Conservation (phyloP, 179 eudicot genomes). For the Patellifolia procumbens region DNA sequence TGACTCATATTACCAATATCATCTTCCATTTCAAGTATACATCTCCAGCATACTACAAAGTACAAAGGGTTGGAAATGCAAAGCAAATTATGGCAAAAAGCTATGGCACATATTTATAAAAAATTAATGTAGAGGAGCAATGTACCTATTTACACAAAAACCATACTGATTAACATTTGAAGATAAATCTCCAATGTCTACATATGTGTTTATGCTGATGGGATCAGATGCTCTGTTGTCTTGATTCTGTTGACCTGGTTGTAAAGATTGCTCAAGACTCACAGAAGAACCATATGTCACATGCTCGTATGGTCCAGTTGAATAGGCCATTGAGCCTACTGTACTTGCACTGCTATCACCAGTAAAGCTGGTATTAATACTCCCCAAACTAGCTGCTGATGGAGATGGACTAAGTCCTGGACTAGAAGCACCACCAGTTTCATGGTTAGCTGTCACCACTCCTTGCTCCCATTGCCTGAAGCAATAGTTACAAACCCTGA, state of each 20-base stretch:
- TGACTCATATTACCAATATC: not conserved
- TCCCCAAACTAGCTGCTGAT: conserved; percentile 46
- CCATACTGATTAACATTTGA: conserved; percentile 33
- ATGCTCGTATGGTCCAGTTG: conserved; percentile 58
- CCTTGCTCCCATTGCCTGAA: conserved; percentile 43
- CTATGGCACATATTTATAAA: not conserved
- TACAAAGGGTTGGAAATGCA: not conserved
- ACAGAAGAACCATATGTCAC: conserved; percentile 34
- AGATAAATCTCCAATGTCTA: conserved; percentile 35
- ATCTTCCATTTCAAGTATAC: not conserved
- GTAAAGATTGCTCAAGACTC: conserved; percentile 34
- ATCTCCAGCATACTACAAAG: not conserved
- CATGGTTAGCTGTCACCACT: conserved; percentile 32
- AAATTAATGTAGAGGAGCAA: not conserved
- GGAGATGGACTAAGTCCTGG: conserved; percentile 38
- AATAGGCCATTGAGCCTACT: conserved; percentile 42
- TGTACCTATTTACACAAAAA: conserved; percentile 34
- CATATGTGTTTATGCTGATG: conserved; percentile 15
- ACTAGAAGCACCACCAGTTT: conserved; percentile 31
- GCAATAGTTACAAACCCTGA: conserved; percentile 55
- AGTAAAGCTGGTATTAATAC: conserved; percentile 38
- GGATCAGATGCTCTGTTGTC: conserved; percentile 34
- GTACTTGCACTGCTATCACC: conserved; percentile 42
- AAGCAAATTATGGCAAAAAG: not conserved
- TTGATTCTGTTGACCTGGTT: conserved; percentile 24